These are phyloP conservation scores for Pseudohyphozyma bogoriensis DNA, from an alignment of 768 basidiomycete species.

Conservation along the genomic window DNA sequence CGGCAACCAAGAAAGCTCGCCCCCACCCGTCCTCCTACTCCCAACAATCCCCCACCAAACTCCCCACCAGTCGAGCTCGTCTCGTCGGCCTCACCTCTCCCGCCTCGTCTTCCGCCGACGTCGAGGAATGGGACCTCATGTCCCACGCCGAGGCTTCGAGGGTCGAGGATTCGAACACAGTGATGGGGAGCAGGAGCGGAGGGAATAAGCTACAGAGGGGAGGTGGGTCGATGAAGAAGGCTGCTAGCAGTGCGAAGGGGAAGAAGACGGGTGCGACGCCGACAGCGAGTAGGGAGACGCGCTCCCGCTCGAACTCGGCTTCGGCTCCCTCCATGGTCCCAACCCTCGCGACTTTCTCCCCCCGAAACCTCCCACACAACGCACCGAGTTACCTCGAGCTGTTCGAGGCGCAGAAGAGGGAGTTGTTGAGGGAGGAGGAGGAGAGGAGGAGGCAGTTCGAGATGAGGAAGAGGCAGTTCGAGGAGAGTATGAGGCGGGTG, in stretches of 20 bases:
- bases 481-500: not conserved
- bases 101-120: not conserved
- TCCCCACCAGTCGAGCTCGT: not conserved
- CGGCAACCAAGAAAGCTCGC: not conserved
- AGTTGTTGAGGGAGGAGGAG: not conserved
- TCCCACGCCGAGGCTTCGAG: constrained; percentile 4
- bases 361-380: no score
- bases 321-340: not conserved
- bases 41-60: not conserved
- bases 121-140: constrained; percentile 10
- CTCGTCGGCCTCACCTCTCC: not conserved
- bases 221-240: no score
- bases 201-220: no score
- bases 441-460: not conserved
- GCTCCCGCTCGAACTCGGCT: not conserved
- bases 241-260: not conserved
- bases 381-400: not conserved
- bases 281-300: not conserved
- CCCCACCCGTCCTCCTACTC: not conserved
- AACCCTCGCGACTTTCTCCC: no score
- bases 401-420: not conserved
- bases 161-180: not conserved
- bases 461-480: not conserved
- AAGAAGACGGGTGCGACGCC: not conserved
- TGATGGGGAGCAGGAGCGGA: not conserved